Evolutionary conservation across 164 flowering plant species (phyloP).

Genomic region (Pachysandra terminalis): DNA sequence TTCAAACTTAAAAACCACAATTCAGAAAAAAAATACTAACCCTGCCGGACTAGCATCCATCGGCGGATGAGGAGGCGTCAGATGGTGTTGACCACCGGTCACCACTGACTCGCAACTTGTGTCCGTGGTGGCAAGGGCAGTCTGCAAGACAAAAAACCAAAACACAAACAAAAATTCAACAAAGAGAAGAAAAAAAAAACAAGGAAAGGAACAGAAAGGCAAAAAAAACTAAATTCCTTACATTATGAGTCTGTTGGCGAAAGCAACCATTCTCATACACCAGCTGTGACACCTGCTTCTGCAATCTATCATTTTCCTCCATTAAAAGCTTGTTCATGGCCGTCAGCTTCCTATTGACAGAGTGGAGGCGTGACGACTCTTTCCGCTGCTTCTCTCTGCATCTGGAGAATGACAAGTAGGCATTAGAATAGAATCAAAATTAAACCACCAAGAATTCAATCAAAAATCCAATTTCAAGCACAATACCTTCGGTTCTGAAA

Average conservation of each 20-base stretch:
- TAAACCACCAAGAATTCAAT: neutral
- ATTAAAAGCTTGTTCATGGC: slow-evolving; percentile 27
- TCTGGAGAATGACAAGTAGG: slow-evolving; percentile 9
- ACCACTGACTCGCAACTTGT: slow-evolving; percentile 76
- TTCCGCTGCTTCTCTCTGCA: slow-evolving; percentile 25
- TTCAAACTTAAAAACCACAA: too few species aligned
- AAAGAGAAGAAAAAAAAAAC: neutral
- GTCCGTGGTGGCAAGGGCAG: slow-evolving; percentile 41
- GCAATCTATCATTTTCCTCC: slow-evolving; percentile 27
- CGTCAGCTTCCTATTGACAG: slow-evolving; percentile 22
- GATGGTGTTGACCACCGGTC: slow-evolving; percentile 65
- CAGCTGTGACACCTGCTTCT: slow-evolving; percentile 26
- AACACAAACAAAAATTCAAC: neutral
- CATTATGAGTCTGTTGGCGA: slow-evolving; percentile 22
- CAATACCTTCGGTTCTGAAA: slow-evolving; percentile 92
- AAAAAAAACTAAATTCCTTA: neutral
- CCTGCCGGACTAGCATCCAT: slow-evolving; percentile 86
- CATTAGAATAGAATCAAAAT: neutral
- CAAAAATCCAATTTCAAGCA: neutral
- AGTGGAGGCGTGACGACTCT: slow-evolving; percentile 24
- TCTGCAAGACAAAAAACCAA: slow-evolving; percentile 4
- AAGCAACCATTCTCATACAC: slow-evolving; percentile 26
- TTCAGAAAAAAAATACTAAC: too few species aligned
- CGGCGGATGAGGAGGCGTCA: slow-evolving; percentile 59
- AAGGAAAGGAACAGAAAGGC: neutral